Base-by-base conservation (phyloP, 176 grass and related monocot species). In the Avena eriantha region DNA sequence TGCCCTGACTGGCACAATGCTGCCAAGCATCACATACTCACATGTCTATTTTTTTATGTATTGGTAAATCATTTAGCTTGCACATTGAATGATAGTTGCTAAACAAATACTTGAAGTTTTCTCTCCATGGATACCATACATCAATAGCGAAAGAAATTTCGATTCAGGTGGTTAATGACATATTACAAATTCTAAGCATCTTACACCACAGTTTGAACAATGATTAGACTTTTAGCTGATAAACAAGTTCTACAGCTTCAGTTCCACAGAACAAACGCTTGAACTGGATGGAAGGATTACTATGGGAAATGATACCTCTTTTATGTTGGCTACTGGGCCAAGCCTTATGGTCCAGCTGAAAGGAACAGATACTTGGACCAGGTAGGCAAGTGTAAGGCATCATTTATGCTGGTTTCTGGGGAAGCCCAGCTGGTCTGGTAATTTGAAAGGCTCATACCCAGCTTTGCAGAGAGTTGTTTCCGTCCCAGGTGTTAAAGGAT, bases 121-220 rank as follows among this genome's bases (percentile, higher is more conserved):
- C 55, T n/a, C 73, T 49, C 73, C 24, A 51, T 51, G 15, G 57
- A 13, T 11, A 31, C 29, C 41, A 73, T 61, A 72, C 3, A 69
- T 48, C 47, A 74, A 45, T 81, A 75, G 33, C 36, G 10, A 34
- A 26, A n/a, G 68, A 22, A 82, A 60, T 36, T 10, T 7, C 47
- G 68, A 4, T 14, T 82, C 22, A 76, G 10, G 1, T 21, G 7
- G 9, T 29, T 56, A 51, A 75, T 84, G 45, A 29, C 16, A 66
- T 81, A 46, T 45, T 58, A 81, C 21, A 80, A 72, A 59, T 24
- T 73, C 13, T 21, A 73, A 80, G 26, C 19, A 80, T 73, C 53
- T 0, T 6, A 86, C 14, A 54, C n/a, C 26, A 67, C 17, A 43
- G 19, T 65, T 75, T 41, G 21, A 9, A 69, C 34, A 59, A 55